Base-by-base conservation (phyloP, 257 asterid genomes). In the Apocynum venetum region DNA sequence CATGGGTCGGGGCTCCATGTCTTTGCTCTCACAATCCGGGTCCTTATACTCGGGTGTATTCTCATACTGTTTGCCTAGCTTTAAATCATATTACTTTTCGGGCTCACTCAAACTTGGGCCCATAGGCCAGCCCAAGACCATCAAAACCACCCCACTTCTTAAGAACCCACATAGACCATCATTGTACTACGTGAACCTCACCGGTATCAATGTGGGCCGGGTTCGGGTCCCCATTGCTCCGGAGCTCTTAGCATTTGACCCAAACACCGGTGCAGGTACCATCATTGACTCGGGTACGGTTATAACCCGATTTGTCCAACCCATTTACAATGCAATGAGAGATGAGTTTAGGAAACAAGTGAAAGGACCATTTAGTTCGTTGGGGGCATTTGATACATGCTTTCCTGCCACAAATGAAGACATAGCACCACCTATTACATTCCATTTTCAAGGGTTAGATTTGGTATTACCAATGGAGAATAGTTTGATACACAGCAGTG, bases 31-130 rank as follows among this genome's bases (percentile, higher is more conserved):
- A 0, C 97, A 94, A 78, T 77, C 97, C 57, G 89, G 91, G 53
- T 73, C 93, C 5, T 83, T 85, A 38, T 92, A 89, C 69, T 88
- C 97, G 2, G 97, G 97, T 0, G 83, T 92, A 31, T 94, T 94
- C 81, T 94, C 98, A 0, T 94, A 91, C 48, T 94, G 98, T 65
- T 67, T 94, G 1, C 98, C 98, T 0, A 94, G 97, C 76, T 94
- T 92, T 88, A 88, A 81, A 73, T 89, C 94, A 1, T 94, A 86
- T 81, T 94, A 91, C 81, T 94, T 94, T 77, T 94, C 98, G 0
- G 97, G 98, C 19, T 94, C 97, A 0, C 97, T 94, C 73, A 92
- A 85, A 73, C 97, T 94, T 67, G 97, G 98, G 0, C 91, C 96
- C 2, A 10, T 81, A 41, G 97, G 96, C 14, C 98, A 94, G 40